Evolutionary conservation across 2,329 filamentous ascomycete genomes (phyloP).

Genomic region (Colletotrichum lindemuthianum): DNA sequence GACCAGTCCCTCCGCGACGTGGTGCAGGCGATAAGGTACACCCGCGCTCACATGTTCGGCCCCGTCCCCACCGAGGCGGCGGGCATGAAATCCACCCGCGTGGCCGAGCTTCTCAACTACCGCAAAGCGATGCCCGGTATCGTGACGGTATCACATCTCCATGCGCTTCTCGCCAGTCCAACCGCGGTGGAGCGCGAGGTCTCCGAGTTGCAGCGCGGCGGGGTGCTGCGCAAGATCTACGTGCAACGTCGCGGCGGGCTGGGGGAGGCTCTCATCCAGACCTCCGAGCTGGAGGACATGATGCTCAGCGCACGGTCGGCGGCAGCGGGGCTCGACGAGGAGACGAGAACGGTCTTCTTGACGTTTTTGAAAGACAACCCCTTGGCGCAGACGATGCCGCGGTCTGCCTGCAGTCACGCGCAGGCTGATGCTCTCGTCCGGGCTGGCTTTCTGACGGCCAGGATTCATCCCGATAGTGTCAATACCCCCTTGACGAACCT

Average conservation of each 20-base stretch:
- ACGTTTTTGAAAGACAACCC: slow-evolving; percentile 62
- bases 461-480: slow-evolving; percentile 35
- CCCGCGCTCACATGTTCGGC: slow-evolving; percentile 71
- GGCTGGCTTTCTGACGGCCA: slow-evolving; percentile 73
- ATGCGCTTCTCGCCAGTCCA: slow-evolving; percentile 66
- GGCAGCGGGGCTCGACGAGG: slow-evolving; percentile 41
- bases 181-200: slow-evolving; percentile 75
- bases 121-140: slow-evolving; percentile 69
- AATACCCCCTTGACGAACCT: slow-evolving; percentile 48
- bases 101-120: slow-evolving; percentile 71
- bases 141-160: slow-evolving; percentile 73
- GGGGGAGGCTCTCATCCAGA: slow-evolving; percentile 73
- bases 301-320: slow-evolving; percentile 3
- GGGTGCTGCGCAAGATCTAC: slow-evolving; percentile 68
- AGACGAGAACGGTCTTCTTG: slow-evolving; percentile 62
- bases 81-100: slow-evolving; percentile 72
- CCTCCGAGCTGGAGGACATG: slow-evolving; percentile 59
- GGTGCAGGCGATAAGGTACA: slow-evolving; percentile 71
- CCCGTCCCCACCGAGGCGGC: slow-evolving; percentile 65
- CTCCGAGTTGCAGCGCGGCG: slow-evolving; percentile 66
- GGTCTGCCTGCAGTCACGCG: slow-evolving; percentile 21
- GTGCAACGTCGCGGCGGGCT: slow-evolving; percentile 69
- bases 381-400: slow-evolving; percentile 47
- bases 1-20: slow-evolving; percentile 69
- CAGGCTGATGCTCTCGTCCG: slow-evolving; percentile 69